Evolutionary conservation across 306 rosid species (phyloP).

Genomic region (Dicorynia guianensis): DNA sequence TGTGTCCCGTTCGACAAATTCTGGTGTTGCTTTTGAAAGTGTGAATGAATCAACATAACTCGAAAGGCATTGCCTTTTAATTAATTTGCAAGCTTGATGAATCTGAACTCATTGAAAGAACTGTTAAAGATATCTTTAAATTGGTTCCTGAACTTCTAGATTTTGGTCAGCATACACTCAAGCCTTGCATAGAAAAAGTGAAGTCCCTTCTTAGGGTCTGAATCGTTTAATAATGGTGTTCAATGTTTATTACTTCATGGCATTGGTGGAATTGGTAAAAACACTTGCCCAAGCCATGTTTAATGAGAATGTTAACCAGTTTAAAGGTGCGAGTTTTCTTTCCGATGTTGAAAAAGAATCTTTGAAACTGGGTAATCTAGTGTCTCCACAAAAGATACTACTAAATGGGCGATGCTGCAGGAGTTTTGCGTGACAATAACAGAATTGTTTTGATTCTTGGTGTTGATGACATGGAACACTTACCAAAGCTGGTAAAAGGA

Average conservation of each 20-base stretch:
- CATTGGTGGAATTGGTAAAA: background rate
- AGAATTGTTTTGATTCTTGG: conserved; percentile 39
- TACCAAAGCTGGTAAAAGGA: conserved; percentile 8
- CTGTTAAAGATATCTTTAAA: background rate
- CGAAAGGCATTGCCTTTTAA: background rate
- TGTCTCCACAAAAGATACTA: conserved; percentile 31
- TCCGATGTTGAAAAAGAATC: background rate
- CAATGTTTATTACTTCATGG: background rate
- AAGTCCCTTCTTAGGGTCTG: conserved; percentile 10
- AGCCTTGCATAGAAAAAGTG: background rate
- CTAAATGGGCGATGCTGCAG: conserved; percentile 3
- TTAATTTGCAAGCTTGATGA: conserved; percentile 11
- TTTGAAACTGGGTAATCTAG: background rate
- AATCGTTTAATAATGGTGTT: background rate
- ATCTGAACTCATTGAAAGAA: background rate
- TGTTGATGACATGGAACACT: background rate
- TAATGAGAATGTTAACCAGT: background rate
- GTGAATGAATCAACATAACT: background rate
- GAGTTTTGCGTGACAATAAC: background rate
- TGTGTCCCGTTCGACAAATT: background rate
- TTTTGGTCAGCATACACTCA: background rate
- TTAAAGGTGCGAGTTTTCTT: conserved; percentile 17
- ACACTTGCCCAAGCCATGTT: conserved; percentile 1
- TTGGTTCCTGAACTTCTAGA: background rate
- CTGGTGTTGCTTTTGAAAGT: background rate